Evolutionary conservation across 2,329 filamentous ascomycete genomes (phyloP).

Genomic region (Trichoderma sp.): DNA sequence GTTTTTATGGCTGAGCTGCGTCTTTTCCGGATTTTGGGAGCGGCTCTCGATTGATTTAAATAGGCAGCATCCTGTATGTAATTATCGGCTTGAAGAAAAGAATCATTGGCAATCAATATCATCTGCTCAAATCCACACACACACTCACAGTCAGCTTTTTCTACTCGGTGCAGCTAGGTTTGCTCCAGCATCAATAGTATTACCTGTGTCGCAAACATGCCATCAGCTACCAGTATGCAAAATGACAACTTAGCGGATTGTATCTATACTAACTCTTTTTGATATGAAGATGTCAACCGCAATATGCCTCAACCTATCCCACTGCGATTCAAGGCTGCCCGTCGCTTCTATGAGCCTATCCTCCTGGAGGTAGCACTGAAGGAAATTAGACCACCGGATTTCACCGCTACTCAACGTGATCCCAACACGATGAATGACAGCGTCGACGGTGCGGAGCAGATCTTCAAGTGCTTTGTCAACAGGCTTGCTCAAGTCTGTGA

Average conservation of each 20-base stretch:
- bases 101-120: background rate
- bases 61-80: background rate
- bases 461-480: slow-evolving; percentile 31
- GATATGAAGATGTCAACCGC: background rate
- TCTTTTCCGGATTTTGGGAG: background rate
- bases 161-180: no score
- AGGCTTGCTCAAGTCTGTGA: slow-evolving; percentile 34
- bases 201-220: background rate
- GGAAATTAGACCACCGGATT: slow-evolving; percentile 13
- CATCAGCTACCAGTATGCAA: background rate
- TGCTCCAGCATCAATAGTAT: background rate
- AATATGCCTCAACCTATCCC: background rate
- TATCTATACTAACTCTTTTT: background rate
- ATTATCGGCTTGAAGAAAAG: background rate
- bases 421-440: background rate
- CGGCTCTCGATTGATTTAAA: background rate
- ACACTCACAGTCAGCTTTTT: background rate
- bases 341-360: slow-evolving; percentile 32
- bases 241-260: background rate
- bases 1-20: background rate
- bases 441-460: slow-evolving; percentile 23
- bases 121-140: background rate
- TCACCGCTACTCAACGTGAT: background rate
- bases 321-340: slow-evolving; percentile 23
- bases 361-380: slow-evolving; percentile 27